Base-by-base conservation (phyloP, 2,329 filamentous ascomycete species). In the Conoideocrella luteorostrata region DNA sequence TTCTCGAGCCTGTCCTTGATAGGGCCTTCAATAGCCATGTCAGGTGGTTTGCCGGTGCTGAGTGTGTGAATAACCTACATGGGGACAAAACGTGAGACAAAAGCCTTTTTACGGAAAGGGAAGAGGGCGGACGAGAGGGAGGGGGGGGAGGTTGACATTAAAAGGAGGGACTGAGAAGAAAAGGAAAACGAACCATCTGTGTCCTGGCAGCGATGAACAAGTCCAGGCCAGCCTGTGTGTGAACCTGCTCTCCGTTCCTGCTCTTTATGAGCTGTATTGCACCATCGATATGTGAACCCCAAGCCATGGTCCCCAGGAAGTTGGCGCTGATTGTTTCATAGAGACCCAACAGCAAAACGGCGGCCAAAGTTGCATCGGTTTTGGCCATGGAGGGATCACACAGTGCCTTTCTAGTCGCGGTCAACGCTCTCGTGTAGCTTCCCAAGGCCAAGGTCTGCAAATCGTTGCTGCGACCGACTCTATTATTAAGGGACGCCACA, bases 281-380 rank as follows among this genome's bases (percentile, higher is more conserved):
- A n/a, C 34, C 34, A n/a, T 36, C 34, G 23, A 36, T 36, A 36
- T 36, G 34, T 11, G 34, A 36, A 20, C 15, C 34, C 34, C 34
- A 36, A 18, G 34, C 15, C 34, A 36, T 20, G n/a, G 34, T 22
- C 5, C 34, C 15, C 17, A 18, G n/a, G 17, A 22, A 36, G 7
- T 36, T 36, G 15, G 34, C 34, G 6, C 17, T 36, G 34, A 36
- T 36, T 4, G 34, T 36, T n/a, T 36, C 34, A 20, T 36, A 36
- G 12, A 36, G 18, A 7, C 34, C 34, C 9, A 36, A 20, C 12
- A 36, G 34, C 2, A 36, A n/a, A 10, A 36, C 34, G 5, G 34
- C 34, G 17, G 34, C 34, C 10, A 36, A 20, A 17, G 34, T 36
- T 7, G 34, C 34, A 22, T 36, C 34, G 18, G 20, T 17, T 21